Conservation (phyloP, 768 basidiomycete genomes). For the Naganishia onofrii region DNA sequence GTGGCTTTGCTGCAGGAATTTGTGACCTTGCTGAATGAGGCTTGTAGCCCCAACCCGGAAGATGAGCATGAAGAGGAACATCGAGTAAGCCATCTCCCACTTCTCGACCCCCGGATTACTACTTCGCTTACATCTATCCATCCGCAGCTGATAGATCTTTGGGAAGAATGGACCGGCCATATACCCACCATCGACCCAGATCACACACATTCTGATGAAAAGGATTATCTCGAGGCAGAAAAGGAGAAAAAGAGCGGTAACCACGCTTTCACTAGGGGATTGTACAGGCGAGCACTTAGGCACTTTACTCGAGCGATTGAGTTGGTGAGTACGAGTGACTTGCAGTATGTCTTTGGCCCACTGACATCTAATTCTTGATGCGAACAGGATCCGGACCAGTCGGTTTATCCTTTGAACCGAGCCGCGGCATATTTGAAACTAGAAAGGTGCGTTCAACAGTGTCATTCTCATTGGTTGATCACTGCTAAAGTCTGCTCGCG, state of each 20-base stretch:
- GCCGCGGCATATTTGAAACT: conserved; percentile 90
- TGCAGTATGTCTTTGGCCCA: no score
- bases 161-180: conserved; percentile 19
- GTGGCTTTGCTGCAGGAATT: conserved; percentile 4
- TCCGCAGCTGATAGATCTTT: conserved; percentile 10
- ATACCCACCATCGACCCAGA: conserved; percentile 19
- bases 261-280: conserved; percentile 24
- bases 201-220: conserved; percentile 5
- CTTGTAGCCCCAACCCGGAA: conserved; percentile 22
- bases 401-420: conserved; percentile 59
- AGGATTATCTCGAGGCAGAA: conserved; percentile 27
- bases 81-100: not conserved
- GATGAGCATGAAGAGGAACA: conserved; percentile 25
- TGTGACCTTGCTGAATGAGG: conserved; percentile 18
- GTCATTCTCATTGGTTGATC: not conserved
- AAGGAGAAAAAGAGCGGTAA: conserved; percentile 33
- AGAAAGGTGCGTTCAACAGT: conserved; percentile 69
- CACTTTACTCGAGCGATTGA: conserved; percentile 31
- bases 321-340: conserved; percentile 16
- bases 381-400: conserved; percentile 29
- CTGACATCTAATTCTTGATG: not conserved
- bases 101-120: no score
- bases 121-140: not conserved
- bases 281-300: conserved; percentile 27
- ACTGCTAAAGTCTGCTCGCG: not conserved